phyloP scores from a whole-genome alignment of 1,139 yeast species.

The Geotrichum phurueaensis region DNA sequence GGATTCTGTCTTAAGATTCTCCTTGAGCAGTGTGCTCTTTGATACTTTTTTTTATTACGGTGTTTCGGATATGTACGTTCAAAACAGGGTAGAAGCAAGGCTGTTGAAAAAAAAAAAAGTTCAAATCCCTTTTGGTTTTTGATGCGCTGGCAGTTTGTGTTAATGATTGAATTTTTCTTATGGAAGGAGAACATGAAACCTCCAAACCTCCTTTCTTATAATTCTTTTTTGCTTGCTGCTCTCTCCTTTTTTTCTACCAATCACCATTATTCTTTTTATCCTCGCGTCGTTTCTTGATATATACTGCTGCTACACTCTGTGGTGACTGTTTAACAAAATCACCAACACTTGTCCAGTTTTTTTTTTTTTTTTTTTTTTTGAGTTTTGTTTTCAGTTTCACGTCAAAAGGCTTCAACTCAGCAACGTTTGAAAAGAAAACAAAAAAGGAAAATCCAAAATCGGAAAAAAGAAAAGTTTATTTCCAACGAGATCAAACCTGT shows the following conservation, averaged over 20 bases:
- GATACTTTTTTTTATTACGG: neutral
- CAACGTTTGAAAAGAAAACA: neutral
- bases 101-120: neutral
- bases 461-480: neutral
- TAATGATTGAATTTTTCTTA: neutral
- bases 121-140: neutral
- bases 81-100: neutral
- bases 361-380: neutral
- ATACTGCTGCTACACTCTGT: no score
- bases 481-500: neutral
- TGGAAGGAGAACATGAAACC: neutral
- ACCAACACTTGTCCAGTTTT: neutral
- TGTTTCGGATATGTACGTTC: neutral
- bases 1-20: neutral
- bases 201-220: neutral
- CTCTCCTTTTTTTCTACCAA: neutral
- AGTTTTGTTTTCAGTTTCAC: neutral
- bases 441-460: neutral
- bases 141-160: slow-evolving; percentile 12
- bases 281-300: neutral
- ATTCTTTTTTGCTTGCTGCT: neutral
- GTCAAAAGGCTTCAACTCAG: neutral
- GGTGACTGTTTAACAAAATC: no score
- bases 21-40: neutral
- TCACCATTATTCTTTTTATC: neutral